phyloP scores from a whole-genome alignment of 768 basidiomycete genomes.

The Flagelloscypha sp. region DNA sequence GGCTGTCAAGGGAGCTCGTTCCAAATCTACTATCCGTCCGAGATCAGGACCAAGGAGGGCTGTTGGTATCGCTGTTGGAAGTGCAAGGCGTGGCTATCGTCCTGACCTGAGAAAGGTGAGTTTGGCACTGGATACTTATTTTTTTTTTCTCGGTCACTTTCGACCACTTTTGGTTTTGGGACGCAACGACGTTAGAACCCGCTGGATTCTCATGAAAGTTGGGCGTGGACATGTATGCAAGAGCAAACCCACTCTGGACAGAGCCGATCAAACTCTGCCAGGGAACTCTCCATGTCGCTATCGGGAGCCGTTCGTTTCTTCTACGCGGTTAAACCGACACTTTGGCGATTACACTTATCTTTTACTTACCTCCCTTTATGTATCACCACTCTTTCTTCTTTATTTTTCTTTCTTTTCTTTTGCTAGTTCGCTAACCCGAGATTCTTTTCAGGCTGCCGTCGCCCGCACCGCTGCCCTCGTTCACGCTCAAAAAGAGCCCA shows the following conservation, averaged over 20 bases:
- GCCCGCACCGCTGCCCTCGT: constrained; percentile 70
- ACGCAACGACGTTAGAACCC: constrained; percentile 92
- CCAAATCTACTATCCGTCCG: constrained; percentile 49
- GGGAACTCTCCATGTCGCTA: constrained; percentile 67
- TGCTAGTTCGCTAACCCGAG: constrained; percentile 21
- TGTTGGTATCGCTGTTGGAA: constrained; percentile 51
- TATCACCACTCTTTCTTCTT: constrained; percentile 10
- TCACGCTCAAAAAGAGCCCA: constrained; percentile 64
- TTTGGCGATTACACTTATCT: constrained; percentile 53
- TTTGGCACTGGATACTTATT: constrained; percentile 13
- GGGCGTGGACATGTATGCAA: constrained; percentile 96
- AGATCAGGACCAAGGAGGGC: constrained; percentile 68
- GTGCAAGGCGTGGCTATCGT: constrained; percentile 63
- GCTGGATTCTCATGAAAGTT: constrained; percentile 73
- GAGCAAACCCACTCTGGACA: constrained; percentile 38
- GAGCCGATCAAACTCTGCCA: constrained; percentile 56
- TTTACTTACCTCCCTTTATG: constrained; percentile 12
- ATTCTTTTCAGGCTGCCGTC: constrained; percentile 49
- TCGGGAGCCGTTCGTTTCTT: constrained; percentile 59
- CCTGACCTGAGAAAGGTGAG: constrained; percentile 73
- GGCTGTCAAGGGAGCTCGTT: constrained; percentile 39
- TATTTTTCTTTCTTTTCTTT: constrained; percentile 6
- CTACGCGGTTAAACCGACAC: constrained; percentile 59
- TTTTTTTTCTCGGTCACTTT: constrained; percentile 9
- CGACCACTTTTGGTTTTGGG: constrained; percentile 8